A percentile compares a stretch with the other conserved stretches of the same genome.
phyloP scores from a whole-genome alignment of 768 basidiomycete genomes.

The Suillus hirtellus region DNA sequence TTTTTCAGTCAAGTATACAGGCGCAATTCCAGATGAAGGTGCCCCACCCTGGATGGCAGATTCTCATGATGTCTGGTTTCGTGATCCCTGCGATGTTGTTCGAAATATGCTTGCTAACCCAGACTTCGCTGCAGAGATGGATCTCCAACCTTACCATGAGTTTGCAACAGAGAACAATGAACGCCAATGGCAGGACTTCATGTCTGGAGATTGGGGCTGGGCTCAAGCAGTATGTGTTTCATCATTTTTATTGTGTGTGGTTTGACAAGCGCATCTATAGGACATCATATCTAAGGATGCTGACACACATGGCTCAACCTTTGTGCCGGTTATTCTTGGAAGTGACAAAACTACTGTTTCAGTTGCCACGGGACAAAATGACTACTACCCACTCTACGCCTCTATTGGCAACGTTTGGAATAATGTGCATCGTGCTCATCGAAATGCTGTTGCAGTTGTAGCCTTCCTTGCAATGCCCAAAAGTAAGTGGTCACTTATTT shows the following conservation, averaged over 20 bases:
- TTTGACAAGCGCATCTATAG: background rate
- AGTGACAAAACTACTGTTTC: slow-evolving; percentile 17
- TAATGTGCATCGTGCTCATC: slow-evolving; percentile 12
- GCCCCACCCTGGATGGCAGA: slow-evolving; percentile 28
- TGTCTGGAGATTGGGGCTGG: slow-evolving; percentile 29
- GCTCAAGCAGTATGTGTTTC: slow-evolving; percentile 24
- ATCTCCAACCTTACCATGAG: slow-evolving; percentile 20
- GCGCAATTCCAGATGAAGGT: slow-evolving; percentile 17
- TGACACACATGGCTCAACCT: slow-evolving; percentile 13
- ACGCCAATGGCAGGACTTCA: slow-evolving; percentile 18
- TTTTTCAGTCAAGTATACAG: slow-evolving; percentile 21
- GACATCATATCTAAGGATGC: slow-evolving; percentile 17
- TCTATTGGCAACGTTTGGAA: slow-evolving; percentile 16
- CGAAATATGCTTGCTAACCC: slow-evolving; percentile 25
- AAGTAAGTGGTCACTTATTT: slow-evolving; percentile 20
- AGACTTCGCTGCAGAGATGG: slow-evolving; percentile 21
- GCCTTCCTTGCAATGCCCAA: slow-evolving; percentile 34
- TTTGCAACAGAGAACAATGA: slow-evolving; percentile 11
- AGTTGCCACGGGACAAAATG: slow-evolving; percentile 15
- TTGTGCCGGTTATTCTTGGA: slow-evolving; percentile 15
- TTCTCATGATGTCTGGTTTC: slow-evolving; percentile 30
- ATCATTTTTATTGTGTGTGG: background rate
- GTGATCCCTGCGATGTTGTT: slow-evolving; percentile 18
- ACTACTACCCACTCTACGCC: slow-evolving; percentile 15
- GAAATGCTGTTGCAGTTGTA: slow-evolving; percentile 17